A percentile compares a stretch with the other conserved stretches of the same genome.
Evolutionary conservation across 2,329 filamentous ascomycete species (phyloP).

Genomic region (Gremmenia infestans): DNA sequence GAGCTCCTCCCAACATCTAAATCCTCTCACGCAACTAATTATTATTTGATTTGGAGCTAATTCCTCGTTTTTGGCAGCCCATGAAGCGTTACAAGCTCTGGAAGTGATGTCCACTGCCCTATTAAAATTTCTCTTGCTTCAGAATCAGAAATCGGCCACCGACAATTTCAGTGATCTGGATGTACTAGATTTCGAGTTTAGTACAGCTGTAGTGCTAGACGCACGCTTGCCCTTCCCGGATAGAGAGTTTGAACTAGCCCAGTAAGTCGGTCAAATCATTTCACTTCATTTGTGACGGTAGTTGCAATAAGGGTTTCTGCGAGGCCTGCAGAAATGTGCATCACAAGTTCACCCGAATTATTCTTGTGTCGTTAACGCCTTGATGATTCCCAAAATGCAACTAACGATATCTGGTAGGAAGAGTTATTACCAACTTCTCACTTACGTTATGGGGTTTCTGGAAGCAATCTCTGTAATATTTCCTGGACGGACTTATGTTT

Average conservation of each 20-base stretch:
- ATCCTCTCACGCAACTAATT: too few species aligned
- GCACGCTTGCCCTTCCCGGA: conserved; percentile 7
- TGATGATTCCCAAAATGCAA: too few species aligned
- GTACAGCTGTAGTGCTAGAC: conserved; percentile 9
- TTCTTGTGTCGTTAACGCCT: too few species aligned
- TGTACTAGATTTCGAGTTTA: conserved; percentile 15
- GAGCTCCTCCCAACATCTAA: too few species aligned
- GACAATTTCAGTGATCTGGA: conserved; percentile 18
- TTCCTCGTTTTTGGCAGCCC: too few species aligned
- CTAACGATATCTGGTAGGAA: conserved; percentile 2
- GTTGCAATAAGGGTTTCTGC: too few species aligned
- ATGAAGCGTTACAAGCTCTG: conserved; percentile 10
- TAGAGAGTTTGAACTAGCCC: conserved; percentile 12
- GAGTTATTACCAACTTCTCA: conserved; percentile 16
- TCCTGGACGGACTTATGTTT: conserved; percentile 14
- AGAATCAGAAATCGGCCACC: conserved; percentile 6
- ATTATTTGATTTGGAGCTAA: too few species aligned
- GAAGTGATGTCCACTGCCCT: conserved; percentile 13
- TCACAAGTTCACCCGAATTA: too few species aligned
- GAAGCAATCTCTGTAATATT: conserved; percentile 13
- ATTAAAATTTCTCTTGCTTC: conserved; percentile 14
- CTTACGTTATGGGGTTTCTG: conserved; percentile 19
- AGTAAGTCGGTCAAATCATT: not conserved
- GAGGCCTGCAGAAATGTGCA: too few species aligned
- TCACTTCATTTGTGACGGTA: not conserved